Percentiles rank a stretch among this genome's conserved stretches.
phyloP scores from a whole-genome alignment of 2,329 filamentous ascomycete species.

The Botrytis medusae region DNA sequence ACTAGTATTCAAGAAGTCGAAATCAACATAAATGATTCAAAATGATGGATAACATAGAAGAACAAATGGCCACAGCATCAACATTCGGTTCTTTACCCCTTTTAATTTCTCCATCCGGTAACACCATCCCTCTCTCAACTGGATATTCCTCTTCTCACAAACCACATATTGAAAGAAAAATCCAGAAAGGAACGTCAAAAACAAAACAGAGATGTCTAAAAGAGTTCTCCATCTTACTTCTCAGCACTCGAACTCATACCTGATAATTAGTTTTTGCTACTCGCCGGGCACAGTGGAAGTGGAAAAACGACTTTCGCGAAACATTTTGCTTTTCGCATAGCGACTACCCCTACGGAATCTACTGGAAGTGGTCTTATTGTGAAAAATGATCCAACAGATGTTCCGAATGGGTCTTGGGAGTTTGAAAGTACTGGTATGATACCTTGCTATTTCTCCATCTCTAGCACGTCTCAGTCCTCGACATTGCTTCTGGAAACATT shows the following conservation, averaged over 20 bases:
- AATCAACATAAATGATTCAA: not conserved
- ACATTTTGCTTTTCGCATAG: not conserved
- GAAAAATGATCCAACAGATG: not conserved
- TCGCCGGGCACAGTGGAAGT: not conserved
- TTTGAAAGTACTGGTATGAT: not conserved
- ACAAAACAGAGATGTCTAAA: not conserved
- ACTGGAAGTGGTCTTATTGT: not conserved
- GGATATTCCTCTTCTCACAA: not conserved
- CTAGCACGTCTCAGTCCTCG: not conserved
- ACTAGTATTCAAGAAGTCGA: too few species aligned
- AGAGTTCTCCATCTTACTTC: not conserved
- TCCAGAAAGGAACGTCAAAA: not conserved
- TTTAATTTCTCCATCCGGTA: not conserved
- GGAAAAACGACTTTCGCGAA: not conserved
- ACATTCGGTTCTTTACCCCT: not conserved
- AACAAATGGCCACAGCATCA: not conserved
- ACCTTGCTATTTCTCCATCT: not conserved
- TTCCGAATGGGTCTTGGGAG: not conserved
- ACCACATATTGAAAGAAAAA: not conserved
- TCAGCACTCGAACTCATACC: not conserved
- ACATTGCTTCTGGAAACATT: not conserved
- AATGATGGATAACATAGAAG: not conserved
- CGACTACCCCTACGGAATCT: not conserved
- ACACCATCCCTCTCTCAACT: not conserved
- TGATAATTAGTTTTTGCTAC: not conserved